Conservation (phyloP, 2,329 filamentous ascomycete species). For the Cladosporium sp. region DNA sequence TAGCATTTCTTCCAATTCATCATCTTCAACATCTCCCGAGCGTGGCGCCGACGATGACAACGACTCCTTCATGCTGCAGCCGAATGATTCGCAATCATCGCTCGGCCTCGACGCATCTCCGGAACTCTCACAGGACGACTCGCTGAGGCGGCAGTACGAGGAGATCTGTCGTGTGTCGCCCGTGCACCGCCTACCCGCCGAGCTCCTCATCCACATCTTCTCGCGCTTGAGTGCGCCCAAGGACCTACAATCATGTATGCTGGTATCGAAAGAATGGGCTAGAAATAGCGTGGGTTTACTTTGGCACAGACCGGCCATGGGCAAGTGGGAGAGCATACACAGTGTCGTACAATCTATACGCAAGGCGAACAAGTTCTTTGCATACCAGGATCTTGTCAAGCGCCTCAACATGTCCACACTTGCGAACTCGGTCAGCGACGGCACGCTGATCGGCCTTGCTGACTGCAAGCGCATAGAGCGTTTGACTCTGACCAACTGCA, state of each 20-base stretch:
- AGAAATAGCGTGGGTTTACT: constrained; percentile 86
- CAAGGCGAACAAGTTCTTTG: constrained; percentile 71
- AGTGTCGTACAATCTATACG: constrained; percentile 76
- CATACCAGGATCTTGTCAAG: constrained; percentile 85
- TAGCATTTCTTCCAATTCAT: constrained; percentile 42
- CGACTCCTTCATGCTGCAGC: constrained; percentile 77
- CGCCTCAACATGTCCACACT: constrained; percentile 83
- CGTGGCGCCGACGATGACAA: constrained; percentile 83
- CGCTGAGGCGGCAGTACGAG: constrained; percentile 50
- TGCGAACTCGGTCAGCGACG: constrained; percentile 74
- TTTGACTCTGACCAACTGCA: constrained; percentile 86
- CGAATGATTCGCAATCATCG: constrained; percentile 89
- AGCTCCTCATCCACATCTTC: constrained; percentile 92
- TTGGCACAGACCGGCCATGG: constrained; percentile 91
- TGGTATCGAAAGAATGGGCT: constrained; percentile 92
- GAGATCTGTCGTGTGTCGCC: constrained; percentile 68
- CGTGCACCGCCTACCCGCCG: constrained; percentile 80
- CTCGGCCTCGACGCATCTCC: constrained; percentile 63
- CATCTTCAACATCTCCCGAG: constrained; percentile 69
- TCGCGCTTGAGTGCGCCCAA: constrained; percentile 66
- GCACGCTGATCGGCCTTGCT: constrained; percentile 74
- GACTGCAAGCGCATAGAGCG: constrained; percentile 89
- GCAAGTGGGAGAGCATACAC: constrained; percentile 74
- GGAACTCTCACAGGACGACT: constrained; percentile 60
- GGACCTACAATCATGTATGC: constrained; percentile 83